phyloP scores from a whole-genome alignment of 1,284 basidiomycete species.

The Puccinia coronata region DNA sequence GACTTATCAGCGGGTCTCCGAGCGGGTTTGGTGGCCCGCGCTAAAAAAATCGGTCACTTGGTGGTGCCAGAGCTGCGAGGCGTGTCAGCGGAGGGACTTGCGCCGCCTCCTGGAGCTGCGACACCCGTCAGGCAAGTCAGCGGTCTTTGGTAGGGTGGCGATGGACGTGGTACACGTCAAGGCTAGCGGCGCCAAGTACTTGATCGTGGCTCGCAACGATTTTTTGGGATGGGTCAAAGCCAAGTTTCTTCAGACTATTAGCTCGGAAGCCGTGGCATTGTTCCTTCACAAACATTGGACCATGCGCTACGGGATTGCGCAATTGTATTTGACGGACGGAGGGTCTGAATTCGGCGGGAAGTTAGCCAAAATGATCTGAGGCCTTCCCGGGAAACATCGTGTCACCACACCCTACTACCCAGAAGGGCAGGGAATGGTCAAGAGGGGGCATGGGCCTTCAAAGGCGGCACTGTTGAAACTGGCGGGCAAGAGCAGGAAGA shows the following conservation, averaged over 20 bases:
- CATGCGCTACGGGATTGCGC: too few species aligned
- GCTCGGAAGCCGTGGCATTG: background rate
- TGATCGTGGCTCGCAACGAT: constrained; percentile 43
- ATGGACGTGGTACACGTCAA: constrained; percentile 33
- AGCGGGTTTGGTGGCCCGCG: constrained; percentile 21
- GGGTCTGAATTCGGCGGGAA: too few species aligned
- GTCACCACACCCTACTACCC: constrained; percentile 22
- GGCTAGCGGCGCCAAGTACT: constrained; percentile 9
- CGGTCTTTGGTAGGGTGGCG: background rate
- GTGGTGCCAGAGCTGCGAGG: constrained; percentile 14
- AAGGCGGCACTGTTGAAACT: constrained; percentile 1
- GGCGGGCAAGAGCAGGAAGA: background rate
- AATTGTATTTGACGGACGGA: background rate
- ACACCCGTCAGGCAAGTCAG: background rate
- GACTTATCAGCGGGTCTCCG: background rate
- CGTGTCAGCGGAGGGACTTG: constrained; percentile 7
- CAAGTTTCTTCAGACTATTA: background rate
- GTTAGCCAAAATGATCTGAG: background rate
- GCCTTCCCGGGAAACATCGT: background rate
- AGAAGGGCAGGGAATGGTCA: too few species aligned
- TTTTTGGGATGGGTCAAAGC: constrained; percentile 42
- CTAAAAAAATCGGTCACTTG: background rate
- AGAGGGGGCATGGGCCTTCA: constrained; percentile 10
- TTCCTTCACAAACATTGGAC: constrained; percentile 28
- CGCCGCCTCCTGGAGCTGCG: background rate